Evolutionary conservation across 2,329 filamentous ascomycete species (phyloP), one percentile per base, ranked within the genome.

Genomic region (Harringtonia lauricola): DNA sequence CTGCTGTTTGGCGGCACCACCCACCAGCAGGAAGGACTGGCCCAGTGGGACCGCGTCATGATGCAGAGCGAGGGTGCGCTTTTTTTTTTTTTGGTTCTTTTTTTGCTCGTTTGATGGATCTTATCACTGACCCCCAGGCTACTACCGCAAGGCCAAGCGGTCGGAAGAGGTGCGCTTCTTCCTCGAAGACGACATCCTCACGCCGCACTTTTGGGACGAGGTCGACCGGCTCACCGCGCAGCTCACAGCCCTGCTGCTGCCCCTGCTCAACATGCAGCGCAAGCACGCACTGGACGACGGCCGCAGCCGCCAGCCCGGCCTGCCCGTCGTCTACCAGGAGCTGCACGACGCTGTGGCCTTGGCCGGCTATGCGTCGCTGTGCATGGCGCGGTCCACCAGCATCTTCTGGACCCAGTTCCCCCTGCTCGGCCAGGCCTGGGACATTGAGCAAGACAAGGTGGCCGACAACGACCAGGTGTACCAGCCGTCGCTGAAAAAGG

Each of bases 1-100:
- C 51, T 67, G 34, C 49, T 68, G 1, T 68, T 68, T 46, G 65
- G 66, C 26, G 64, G 58, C 5, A 49, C 47, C 2, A n/a, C 52
- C 4, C 3, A n/a, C 2, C 53, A 57, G 44, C 49, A 49, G 37
- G 26, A 43, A 0, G 54, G 58, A 41, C 51, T 69, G 19, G 46
- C 54, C 2, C 49, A 52, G 12, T 51, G 58, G 26, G 64, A 66
- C 42, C 13, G 45, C 22, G 48, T 49, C n/a, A 59, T 53, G 41
- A 14, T 61, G 12, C n/a, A 50, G 2, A 38, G 52, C 17, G 61
- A 65, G 45, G 63, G 61, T 64, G 30, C 7, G 30, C 5, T 4
- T 8, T n/a, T 31, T 4, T 31, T 5, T 19, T 13, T 18, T 2
- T 14, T n/a, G 39, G 48, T 18, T 50, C 46, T 10, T 31, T 42